Percentiles rank a stretch among this genome's conserved stretches.
Evolutionary conservation across 495 filamentous ascomycete species (phyloP).

Genomic region (Paragyromitra xinjiangensis): DNA sequence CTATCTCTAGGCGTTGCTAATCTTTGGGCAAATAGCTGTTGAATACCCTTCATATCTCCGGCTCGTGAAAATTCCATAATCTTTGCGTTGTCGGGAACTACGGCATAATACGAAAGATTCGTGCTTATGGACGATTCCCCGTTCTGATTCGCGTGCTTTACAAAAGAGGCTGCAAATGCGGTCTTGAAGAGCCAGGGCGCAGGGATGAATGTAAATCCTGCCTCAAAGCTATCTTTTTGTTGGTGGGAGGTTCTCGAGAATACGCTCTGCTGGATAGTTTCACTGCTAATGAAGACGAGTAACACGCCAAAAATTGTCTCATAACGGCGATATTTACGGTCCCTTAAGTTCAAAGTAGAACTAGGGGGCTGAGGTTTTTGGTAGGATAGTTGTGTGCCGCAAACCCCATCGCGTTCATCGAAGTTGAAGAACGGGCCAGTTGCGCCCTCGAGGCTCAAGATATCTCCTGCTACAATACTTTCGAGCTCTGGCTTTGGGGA

Average conservation of each 20-base stretch:
- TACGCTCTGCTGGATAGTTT: conserved; percentile 3
- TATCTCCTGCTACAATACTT: neutral
- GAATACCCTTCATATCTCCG: conserved; percentile 13
- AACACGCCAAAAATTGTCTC: conserved; percentile 24
- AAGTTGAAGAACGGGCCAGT: neutral
- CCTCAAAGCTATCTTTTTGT: conserved; percentile 14
- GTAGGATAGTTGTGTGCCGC: neutral
- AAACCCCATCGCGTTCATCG: neutral
- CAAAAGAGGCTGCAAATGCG: conserved; percentile 19
- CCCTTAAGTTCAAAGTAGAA: neutral
- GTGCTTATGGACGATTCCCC: conserved; percentile 17
- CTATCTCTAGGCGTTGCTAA: conserved; percentile 29
- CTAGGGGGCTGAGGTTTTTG: conserved; percentile 6
- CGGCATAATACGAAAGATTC: conserved; percentile 20
- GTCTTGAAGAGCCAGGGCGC: conserved; percentile 35
- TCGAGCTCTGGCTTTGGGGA: neutral
- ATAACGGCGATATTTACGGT: conserved; percentile 33
- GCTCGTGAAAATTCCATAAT: conserved; percentile 21
- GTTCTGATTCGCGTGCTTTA: conserved; percentile 14
- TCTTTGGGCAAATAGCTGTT: conserved; percentile 17
- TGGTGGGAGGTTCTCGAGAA: conserved; percentile 1
- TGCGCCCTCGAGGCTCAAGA: neutral
- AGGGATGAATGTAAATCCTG: conserved; percentile 38
- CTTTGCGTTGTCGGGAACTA: conserved; percentile 23
- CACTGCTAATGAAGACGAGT: conserved; percentile 23